Evolutionary conservation across 345 rosid species (phyloP), one percentile per base, ranked within the genome.

Genomic region (Populus ilicifolia): DNA sequence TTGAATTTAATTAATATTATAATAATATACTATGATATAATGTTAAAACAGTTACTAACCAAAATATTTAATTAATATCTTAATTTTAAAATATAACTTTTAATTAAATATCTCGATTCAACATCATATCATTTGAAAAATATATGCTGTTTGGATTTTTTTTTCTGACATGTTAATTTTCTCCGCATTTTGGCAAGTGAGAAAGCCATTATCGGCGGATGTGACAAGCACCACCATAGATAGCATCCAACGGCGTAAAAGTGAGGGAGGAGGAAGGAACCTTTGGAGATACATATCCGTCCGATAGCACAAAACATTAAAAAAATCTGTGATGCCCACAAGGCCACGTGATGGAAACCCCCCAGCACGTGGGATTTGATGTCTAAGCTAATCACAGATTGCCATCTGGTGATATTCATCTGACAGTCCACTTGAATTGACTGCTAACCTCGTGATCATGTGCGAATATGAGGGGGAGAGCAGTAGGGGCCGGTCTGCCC

Each of bases 341-440:
- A 30, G 56, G 35, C 85, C 88, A 83, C 85, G 88, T 83, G 88
- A 85, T 29, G 72, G 1, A 70, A 70, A 56, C 14, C 17, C 2
- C 54, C 17, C 3, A 5, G 65, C 88, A 85, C 80, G 83, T 85
- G 88, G 83, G 79, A 35, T 17, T 64, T 36, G 69, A 44, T 38
- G 64, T 20, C 0, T n/a, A 5, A 0, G 0, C 85, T 18, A 83
- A 83, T 75, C 4, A 12, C 0, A 23, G 14, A 17, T 0, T 67
- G 78, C 75, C 88, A 83, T 78, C 65, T 77, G 52, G 10, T 10
- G 1, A 3, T 8, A 6, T 35, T 39, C 67, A 56, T 44, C 66
- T 44, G 72, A 35, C n/a, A 16, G 17, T 75, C 65, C 76, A 75
- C 44, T 52, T 33, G 50, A 44, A 71, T 48, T n/a, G 41, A 44